These are phyloP conservation scores for Suhomyces tanzawaensis DNA, from an alignment of 805 yeast species.

Conservation along the genomic window DNA sequence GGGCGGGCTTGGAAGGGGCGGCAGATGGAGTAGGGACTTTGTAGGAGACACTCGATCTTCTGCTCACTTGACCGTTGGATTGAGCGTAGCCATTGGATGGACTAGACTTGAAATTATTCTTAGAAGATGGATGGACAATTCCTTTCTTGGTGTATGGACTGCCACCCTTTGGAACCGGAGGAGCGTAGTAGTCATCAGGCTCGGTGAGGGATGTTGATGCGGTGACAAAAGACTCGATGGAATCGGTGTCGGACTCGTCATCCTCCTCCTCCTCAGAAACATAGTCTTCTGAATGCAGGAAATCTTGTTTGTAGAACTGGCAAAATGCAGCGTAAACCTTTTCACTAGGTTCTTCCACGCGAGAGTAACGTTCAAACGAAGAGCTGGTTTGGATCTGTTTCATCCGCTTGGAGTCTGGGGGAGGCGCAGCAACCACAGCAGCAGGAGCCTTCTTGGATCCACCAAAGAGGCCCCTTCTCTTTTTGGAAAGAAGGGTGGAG, in stretches of 20 bases:
- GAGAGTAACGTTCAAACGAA: constrained; percentile 23
- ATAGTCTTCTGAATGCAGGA: constrained; percentile 14
- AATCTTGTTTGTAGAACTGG: constrained; percentile 18
- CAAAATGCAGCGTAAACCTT: constrained; percentile 18
- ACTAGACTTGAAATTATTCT: background rate
- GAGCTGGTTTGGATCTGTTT: constrained; percentile 26
- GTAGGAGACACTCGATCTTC: background rate
- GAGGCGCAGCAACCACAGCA: constrained; percentile 12
- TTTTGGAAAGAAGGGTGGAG: constrained; percentile 22
- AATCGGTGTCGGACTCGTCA: constrained; percentile 19
- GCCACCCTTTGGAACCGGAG: constrained; percentile 4
- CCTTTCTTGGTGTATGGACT: constrained; percentile 6
- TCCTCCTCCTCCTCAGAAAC: constrained; percentile 10
- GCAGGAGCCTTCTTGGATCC: constrained; percentile 10
- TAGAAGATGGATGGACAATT: constrained; percentile 4
- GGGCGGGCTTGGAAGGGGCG: background rate
- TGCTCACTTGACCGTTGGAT: background rate
- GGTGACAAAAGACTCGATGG: constrained; percentile 33
- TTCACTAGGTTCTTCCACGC: constrained; percentile 21
- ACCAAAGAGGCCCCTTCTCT: constrained; percentile 31
- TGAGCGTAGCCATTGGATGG: constrained; percentile 1
- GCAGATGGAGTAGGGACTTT: background rate
- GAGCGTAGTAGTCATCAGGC: constrained; percentile 10
- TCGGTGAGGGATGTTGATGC: constrained; percentile 27
- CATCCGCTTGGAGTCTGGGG: constrained; percentile 26